These are phyloP conservation scores for Chrysanthemum lavandulifolium DNA, from an alignment of 129 eudicot species.

Conservation along the genomic window DNA sequence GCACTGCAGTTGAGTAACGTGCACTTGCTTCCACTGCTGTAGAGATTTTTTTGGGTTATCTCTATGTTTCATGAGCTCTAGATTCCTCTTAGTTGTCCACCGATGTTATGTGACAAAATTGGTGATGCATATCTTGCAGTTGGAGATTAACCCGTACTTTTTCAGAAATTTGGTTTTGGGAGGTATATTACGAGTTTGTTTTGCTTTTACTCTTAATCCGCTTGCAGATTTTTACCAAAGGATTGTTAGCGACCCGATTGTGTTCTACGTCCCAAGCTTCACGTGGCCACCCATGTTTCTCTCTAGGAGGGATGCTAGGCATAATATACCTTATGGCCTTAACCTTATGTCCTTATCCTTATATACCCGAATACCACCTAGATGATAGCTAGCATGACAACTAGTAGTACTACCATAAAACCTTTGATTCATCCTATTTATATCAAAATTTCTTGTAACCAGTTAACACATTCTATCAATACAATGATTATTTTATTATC, in stretches of 20 bases:
- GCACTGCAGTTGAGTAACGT: neutral
- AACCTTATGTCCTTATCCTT: too few species aligned
- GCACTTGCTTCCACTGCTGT: neutral
- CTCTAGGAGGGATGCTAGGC: neutral
- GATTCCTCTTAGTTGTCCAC: neutral
- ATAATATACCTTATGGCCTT: neutral
- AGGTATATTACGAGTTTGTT: neutral
- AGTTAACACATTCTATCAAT: too few species aligned
- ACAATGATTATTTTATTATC: too few species aligned
- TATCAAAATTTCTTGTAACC: too few species aligned
- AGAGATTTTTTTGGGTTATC: neutral
- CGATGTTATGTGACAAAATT: neutral
- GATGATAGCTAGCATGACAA: too few species aligned
- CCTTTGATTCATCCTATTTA: too few species aligned
- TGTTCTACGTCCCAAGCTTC: neutral
- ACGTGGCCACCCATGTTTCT: neutral
- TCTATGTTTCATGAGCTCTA: neutral
- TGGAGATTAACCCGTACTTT: neutral
- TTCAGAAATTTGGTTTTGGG: neutral
- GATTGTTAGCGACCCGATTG: neutral
- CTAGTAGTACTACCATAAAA: too few species aligned
- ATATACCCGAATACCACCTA: too few species aligned
- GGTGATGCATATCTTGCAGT: neutral
- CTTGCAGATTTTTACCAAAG: neutral
- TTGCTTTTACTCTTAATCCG: neutral